Percentiles rank a stretch among this genome's conserved stretches.
Conservation (phyloP, 169 alveolate genomes). For the Theileria parva region DNA sequence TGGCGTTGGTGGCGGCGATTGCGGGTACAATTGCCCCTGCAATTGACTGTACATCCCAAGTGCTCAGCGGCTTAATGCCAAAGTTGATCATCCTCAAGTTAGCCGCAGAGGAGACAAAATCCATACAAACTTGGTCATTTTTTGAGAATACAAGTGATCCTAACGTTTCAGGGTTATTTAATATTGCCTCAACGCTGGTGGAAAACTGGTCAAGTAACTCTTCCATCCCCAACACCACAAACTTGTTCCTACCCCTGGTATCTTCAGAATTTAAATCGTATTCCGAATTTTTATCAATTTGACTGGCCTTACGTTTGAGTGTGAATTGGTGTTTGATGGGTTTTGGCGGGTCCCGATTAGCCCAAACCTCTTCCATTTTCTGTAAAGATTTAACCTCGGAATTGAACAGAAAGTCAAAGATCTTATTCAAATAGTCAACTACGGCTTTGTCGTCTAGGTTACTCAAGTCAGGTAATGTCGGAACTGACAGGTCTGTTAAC, state of each 20-base stretch:
- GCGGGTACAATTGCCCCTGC: conserved; percentile 98
- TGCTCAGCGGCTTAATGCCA: conserved; percentile 76
- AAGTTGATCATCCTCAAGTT: conserved; percentile 90
- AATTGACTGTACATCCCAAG: conserved; percentile 87
- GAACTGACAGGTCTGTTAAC: conserved; percentile 41
- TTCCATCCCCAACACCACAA: conserved; percentile 6
- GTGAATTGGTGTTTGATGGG: background rate
- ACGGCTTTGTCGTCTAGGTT: background rate
- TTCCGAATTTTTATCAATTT: background rate
- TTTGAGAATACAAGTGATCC: conserved; percentile 86
- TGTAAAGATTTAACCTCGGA: conserved; percentile 55
- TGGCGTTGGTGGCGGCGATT: conserved; percentile 93
- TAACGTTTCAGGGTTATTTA: conserved; percentile 19
- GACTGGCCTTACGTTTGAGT: background rate
- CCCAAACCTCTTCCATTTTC: conserved; percentile 23
- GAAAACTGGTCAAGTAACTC: conserved; percentile 42
- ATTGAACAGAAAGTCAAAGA: conserved; percentile 65
- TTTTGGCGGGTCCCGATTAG: background rate
- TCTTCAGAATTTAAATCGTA: too few relatives aligned
- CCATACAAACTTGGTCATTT: conserved; percentile 87
- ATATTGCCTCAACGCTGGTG: background rate
- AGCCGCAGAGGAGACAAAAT: conserved; percentile 89
- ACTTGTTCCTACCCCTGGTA: conserved; percentile 11
- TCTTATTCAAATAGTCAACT: conserved; percentile 6
- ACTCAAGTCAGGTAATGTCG: conserved; percentile 26